Conservation (phyloP, 257 asterid genomes). For the Capsicum baccatum region DNA sequence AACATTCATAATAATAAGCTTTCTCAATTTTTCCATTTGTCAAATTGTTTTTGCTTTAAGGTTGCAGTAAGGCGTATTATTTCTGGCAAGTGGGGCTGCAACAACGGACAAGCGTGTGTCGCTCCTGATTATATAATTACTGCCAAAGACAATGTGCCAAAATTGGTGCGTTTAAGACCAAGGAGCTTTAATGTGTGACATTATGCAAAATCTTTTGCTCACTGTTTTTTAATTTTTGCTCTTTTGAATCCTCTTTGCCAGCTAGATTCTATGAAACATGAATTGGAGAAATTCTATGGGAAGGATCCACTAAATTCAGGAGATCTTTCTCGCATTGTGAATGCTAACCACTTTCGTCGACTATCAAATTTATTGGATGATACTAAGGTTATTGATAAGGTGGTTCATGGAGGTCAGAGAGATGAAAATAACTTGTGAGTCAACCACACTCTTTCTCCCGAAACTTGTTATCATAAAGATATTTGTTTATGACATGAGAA, state of each 20-base stretch:
- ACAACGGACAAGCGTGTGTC: slow-evolving; percentile 89
- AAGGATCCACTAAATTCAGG: slow-evolving; percentile 72
- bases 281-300: slow-evolving; percentile 77
- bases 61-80: slow-evolving; percentile 75
- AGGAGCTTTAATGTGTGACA: neutral
- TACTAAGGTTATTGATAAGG: slow-evolving; percentile 67
- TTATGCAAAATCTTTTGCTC: slow-evolving; percentile 22
- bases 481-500: neutral
- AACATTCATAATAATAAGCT: neutral
- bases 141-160: slow-evolving; percentile 65
- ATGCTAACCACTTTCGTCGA: slow-evolving; percentile 70
- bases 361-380: slow-evolving; percentile 70
- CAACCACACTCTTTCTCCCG: slow-evolving; percentile 31
- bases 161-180: slow-evolving; percentile 52
- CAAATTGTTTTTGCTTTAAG: slow-evolving; percentile 41
- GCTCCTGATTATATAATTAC: slow-evolving; percentile 87
- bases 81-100: slow-evolving; percentile 94
- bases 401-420: slow-evolving; percentile 82
- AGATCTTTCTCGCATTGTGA: slow-evolving; percentile 80
- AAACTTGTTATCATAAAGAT: neutral
- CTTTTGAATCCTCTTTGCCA: slow-evolving; percentile 41
- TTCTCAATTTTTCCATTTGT: neutral
- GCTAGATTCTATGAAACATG: slow-evolving; percentile 64
- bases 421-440: slow-evolving; percentile 75
- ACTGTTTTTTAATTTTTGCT: slow-evolving; percentile 26